Conservation (phyloP, 192 early-diverging fungal genomes). For the Mortierella antarctica region DNA sequence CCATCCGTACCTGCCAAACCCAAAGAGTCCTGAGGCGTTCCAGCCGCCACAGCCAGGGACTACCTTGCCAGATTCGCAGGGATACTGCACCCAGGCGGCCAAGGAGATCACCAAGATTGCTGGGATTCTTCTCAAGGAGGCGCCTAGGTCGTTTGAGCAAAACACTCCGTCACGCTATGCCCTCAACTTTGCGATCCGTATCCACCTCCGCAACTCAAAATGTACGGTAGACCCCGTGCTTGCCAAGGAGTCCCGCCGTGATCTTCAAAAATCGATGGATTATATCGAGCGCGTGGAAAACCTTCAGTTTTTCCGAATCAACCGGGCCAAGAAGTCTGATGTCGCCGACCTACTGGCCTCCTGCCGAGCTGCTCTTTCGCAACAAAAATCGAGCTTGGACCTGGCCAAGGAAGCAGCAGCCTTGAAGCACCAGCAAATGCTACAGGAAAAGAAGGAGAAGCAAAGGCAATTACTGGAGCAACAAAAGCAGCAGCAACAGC, state of each 20-base stretch:
- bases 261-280: slow-evolving; percentile 51
- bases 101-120: slow-evolving; percentile 51
- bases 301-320: slow-evolving; percentile 48
- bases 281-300: slow-evolving; percentile 45
- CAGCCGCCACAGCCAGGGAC: slow-evolving; percentile 16
- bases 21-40: slow-evolving; percentile 45
- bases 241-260: slow-evolving; percentile 38
- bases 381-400: slow-evolving; percentile 48
- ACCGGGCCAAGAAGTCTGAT: slow-evolving; percentile 42
- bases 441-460: slow-evolving; percentile 30
- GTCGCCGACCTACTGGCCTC: slow-evolving; percentile 36
- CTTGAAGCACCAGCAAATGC: slow-evolving; percentile 32
- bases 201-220: slow-evolving; percentile 47
- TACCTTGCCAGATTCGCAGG: slow-evolving; percentile 33
- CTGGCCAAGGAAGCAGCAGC: slow-evolving; percentile 46
- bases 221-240: slow-evolving; percentile 21
- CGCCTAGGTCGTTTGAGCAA: slow-evolving; percentile 39
- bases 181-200: slow-evolving; percentile 48
- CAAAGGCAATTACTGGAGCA: neutral
- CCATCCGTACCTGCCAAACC: slow-evolving; percentile 48
- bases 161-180: slow-evolving; percentile 47
- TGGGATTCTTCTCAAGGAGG: slow-evolving; percentile 36
- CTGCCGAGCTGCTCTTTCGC: slow-evolving; percentile 42
- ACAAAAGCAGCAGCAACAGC: neutral
- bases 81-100: slow-evolving; percentile 49